phyloP scores from a whole-genome alignment of 805 yeast genomes.

The Lipomyces oligophaga region DNA sequence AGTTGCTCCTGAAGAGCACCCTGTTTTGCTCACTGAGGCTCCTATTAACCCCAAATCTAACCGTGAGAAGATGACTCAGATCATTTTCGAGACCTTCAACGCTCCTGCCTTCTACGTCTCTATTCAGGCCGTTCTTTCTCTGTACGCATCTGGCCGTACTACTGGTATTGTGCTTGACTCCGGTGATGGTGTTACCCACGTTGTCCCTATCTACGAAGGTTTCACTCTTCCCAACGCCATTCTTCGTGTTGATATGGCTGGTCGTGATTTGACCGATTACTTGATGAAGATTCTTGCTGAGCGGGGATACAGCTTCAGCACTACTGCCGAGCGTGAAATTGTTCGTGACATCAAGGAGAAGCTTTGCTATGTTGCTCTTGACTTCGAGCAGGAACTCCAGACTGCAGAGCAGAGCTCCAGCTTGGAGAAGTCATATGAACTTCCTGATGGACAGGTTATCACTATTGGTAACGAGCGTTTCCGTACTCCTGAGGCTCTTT shows the following conservation, averaged over 20 bases:
- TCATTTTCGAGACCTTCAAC: slow-evolving; percentile 97
- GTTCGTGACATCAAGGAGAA: slow-evolving; percentile 97
- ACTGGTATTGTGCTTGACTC: slow-evolving; percentile 99
- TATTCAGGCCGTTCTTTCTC: slow-evolving; percentile 96
- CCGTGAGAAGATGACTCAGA: slow-evolving; percentile 99
- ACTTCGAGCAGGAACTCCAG: slow-evolving; percentile 99
- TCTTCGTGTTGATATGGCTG: slow-evolving; percentile 97
- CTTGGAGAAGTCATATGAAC: slow-evolving; percentile 97
- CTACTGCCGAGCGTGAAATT: slow-evolving; percentile 98
- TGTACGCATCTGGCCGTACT: slow-evolving; percentile 99
- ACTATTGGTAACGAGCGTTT: slow-evolving; percentile 99
- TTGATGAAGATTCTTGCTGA: slow-evolving; percentile 97
- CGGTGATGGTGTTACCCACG: slow-evolving; percentile 99
- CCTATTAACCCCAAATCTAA: slow-evolving; percentile 99
- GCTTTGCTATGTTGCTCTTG: slow-evolving; percentile 97
- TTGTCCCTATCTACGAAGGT: slow-evolving; percentile 99
- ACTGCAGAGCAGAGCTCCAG: slow-evolving; percentile 97
- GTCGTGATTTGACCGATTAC: slow-evolving; percentile 99
- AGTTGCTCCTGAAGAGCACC: slow-evolving; percentile 99
- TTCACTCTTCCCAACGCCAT: slow-evolving; percentile 99
- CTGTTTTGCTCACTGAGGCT: slow-evolving; percentile 98
- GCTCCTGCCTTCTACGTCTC: slow-evolving; percentile 99
- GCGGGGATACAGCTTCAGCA: slow-evolving; percentile 98
- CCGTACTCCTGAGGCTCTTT: slow-evolving; percentile 99
- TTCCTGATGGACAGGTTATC: slow-evolving; percentile 99